A percentile compares a stretch with the other conserved stretches of the same genome.
phyloP scores from a whole-genome alignment of 805 yeast species.

The Vanderwaltozyma verrucispora region DNA sequence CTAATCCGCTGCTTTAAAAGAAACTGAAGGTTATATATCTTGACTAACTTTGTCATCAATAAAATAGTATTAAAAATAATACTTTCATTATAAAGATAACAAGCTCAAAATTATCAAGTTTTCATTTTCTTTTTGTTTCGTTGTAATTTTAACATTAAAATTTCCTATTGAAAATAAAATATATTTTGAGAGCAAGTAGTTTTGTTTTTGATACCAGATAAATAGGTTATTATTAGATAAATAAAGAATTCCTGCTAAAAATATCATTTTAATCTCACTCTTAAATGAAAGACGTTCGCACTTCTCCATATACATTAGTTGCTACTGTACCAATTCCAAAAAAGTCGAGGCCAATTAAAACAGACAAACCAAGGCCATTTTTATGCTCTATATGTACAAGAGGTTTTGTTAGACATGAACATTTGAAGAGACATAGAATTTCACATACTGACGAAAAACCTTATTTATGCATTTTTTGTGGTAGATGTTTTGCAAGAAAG shows the following conservation, averaged over 20 bases:
- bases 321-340: slow-evolving; percentile 57
- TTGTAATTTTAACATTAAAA: no score
- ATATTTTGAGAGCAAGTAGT: no score
- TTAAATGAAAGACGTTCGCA: not conserved
- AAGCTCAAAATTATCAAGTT: no score
- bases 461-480: slow-evolving; percentile 92
- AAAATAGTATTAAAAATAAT: no score
- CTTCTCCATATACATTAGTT: not conserved
- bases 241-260: not conserved
- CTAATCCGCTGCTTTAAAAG: no score
- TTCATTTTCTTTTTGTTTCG: no score
- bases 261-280: not conserved
- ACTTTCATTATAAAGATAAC: no score
- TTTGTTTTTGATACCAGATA: no score
- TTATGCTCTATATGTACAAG: slow-evolving; percentile 84
- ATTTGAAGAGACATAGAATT: slow-evolving; percentile 85
- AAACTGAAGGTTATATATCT: no score
- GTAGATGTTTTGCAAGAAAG: slow-evolving; percentile 88
- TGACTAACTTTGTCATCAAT: no score
- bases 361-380: slow-evolving; percentile 92
- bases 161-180: no score
- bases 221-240: not conserved
- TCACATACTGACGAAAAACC: slow-evolving; percentile 96
- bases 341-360: slow-evolving; percentile 72
- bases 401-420: slow-evolving; percentile 92